phyloP scores from a whole-genome alignment of 805 yeast species.

The Wickerhamiella allomyrinae region DNA sequence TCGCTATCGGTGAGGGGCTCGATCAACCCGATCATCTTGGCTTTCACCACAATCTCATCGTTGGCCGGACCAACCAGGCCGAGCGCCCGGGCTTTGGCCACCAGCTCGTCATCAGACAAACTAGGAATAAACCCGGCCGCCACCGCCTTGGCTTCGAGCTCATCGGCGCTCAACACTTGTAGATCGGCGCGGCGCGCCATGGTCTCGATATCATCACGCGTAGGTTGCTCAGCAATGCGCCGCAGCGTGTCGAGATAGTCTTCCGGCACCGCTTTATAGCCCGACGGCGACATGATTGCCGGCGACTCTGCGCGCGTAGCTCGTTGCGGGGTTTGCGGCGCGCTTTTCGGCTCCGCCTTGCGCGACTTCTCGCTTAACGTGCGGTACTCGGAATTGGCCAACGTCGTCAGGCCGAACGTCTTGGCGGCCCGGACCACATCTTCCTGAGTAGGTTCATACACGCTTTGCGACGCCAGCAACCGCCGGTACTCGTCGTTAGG shows the following conservation, averaged over 20 bases:
- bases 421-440: conserved; percentile 28
- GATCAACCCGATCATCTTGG: conserved; percentile 33
- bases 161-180: neutral
- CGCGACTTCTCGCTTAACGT: conserved; percentile 13
- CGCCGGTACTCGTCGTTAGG: conserved; percentile 25
- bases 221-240: conserved; percentile 22
- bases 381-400: conserved; percentile 33
- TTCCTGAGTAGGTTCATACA: conserved; percentile 23
- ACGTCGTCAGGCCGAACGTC: conserved; percentile 30
- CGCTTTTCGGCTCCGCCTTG: neutral
- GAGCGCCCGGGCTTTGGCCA: neutral
- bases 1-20: conserved; percentile 29
- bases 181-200: conserved; percentile 20
- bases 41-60: neutral
- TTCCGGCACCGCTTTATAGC: conserved; percentile 20
- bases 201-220: conserved; percentile 17
- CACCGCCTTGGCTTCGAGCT: conserved; percentile 4
- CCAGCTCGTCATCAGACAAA: conserved; percentile 3
- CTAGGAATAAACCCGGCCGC: conserved; percentile 3
- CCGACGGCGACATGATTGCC: conserved; percentile 5
- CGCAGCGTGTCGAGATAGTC: conserved; percentile 21
- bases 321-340: neutral
- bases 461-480: conserved; percentile 20
- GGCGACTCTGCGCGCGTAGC: neutral
- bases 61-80: conserved; percentile 16